Evolutionary conservation across 805 yeast genomes (phyloP), one percentile per base, ranked within the genome.

Genomic region (Yamadazyma philogaea): DNA sequence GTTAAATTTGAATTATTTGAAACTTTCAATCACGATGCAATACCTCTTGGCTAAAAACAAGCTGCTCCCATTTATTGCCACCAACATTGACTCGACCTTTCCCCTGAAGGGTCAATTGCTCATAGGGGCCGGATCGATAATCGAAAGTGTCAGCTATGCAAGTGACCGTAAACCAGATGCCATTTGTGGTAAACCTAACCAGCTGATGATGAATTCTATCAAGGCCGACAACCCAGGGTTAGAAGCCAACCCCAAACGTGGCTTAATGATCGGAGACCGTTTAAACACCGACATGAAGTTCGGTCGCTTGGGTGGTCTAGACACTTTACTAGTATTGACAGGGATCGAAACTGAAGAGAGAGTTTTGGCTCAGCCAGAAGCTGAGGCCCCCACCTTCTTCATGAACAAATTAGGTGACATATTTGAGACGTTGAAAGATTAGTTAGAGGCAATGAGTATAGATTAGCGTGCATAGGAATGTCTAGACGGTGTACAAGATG

Each of bases 261-360:
- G 95, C 10, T 75, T 91, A 50, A 93, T 93, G 98, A 79, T 93
- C 44, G 99, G 99, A 16, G 99, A 93, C 60, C 75, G 99, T 51
- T 71, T 93, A 45, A 91, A 93, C 61, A 93, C 99, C 0, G 99
- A 93, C 56, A 91, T 93, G 82, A 78, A 77, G 57, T 93, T 93
- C 62, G 99, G 98, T 34, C 72, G 78, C 43, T 82, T 81, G 45
- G 96, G 96, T 40, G 93, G 93, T 1, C 72, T 93, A 34, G 89
- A 83, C 42, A 90, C 98, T 1, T 63, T 93, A 44, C 70, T 93
- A 52, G 99, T 93, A 2, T 74, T 93, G 42, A 85, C 95, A 1
- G 99, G 99, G 34, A 89, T 93, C 47, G 96, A 90, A 57, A 80
- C 82, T 1, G 90, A 84, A 51, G 79, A 74, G 33, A 70, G 73